Base-by-base conservation (phyloP, 2,329 filamentous ascomycete genomes). In the Scedosporium boydii region DNA sequence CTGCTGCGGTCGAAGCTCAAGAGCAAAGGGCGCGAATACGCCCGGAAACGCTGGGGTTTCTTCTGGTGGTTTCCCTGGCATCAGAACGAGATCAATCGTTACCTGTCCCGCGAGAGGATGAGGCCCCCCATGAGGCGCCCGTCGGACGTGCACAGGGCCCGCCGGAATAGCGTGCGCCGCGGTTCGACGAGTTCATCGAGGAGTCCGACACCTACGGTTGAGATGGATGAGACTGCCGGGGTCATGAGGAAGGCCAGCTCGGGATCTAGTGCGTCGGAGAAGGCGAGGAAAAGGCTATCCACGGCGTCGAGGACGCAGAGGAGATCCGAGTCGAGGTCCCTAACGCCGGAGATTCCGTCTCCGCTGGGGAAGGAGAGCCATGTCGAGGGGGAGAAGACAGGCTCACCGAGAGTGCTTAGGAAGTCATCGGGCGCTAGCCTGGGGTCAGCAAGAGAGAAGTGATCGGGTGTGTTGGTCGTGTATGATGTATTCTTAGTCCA, bases 41-140 rank as follows among this genome's bases (percentile, higher is more conserved):
- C 88, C 12, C 86, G 84, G 69, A 79, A 87, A 68, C 80, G 87
- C 65, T 86, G 88, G 60, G 84, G 88, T 23, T 90, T 87, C 87
- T 78, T 96, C 42, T 96, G 91, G 91, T 96, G 93, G 89, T 84
- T 91, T 1, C 89, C 90, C 0, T 91, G 89, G 82, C 77, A 75
- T 68, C 68, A 75, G 65, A 64, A 69, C 2, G 73, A 76, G 59
- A 74, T 68, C 60, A 69, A 67, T 58, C 65, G 65, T 6, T 68
- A 70, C 46, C 63, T 65, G 42, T 59, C 62, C 34, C 60, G 61
- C 3, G 60, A 46, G 12, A 78, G 3, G 74, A 77, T 46, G 70
- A 75, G 2, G 72, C 60, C 48, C 51, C 29, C 51, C 6, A 41
- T 7, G 29, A n/a, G 53, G 46, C 27, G 23, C 26, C 34, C 34